These are phyloP conservation scores for Ogataea pilisensis DNA, from an alignment of 805 yeast species.

Conservation along the genomic window DNA sequence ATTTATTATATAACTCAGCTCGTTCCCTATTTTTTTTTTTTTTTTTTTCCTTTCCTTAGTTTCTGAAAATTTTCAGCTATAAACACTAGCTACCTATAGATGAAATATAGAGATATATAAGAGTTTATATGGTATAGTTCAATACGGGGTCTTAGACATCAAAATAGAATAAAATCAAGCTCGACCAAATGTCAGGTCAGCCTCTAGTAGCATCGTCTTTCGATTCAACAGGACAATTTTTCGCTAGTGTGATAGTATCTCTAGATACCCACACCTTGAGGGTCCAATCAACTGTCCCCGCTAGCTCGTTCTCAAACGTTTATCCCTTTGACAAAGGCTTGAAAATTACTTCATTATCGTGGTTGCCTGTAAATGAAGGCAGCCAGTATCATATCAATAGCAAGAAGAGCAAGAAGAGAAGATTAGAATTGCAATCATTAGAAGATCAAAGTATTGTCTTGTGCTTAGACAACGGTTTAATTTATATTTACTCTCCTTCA, in stretches of 20 bases:
- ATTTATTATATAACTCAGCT: neutral
- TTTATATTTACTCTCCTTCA: constrained; percentile 64
- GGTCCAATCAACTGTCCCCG: constrained; percentile 49
- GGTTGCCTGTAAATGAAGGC: constrained; percentile 38
- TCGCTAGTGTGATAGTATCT: constrained; percentile 63
- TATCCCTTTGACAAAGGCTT: constrained; percentile 50
- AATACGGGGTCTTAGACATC: neutral
- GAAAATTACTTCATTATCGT: constrained; percentile 45
- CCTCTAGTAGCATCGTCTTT: constrained; percentile 41
- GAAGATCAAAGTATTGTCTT: constrained; percentile 51
- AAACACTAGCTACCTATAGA: neutral
- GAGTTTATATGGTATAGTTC: neutral
- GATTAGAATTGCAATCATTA: constrained; percentile 12
- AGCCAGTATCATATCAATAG: constrained; percentile 15
- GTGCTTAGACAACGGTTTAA: constrained; percentile 61
- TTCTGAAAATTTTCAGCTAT: constrained; percentile 1
- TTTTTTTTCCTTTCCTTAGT: neutral
- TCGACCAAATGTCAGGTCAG: constrained; percentile 7
- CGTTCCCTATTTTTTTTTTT: neutral
- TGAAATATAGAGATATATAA: no score
- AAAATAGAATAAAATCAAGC: no score
- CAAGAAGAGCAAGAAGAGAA: constrained; percentile 30
- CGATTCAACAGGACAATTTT: constrained; percentile 58
- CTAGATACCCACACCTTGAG: constrained; percentile 68
- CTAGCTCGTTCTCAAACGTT: constrained; percentile 35